Percentiles rank a stretch among this genome's conserved stretches.
Evolutionary conservation across 1,284 basidiomycete species (phyloP).

Genomic region (Cerioporus squamosus): DNA sequence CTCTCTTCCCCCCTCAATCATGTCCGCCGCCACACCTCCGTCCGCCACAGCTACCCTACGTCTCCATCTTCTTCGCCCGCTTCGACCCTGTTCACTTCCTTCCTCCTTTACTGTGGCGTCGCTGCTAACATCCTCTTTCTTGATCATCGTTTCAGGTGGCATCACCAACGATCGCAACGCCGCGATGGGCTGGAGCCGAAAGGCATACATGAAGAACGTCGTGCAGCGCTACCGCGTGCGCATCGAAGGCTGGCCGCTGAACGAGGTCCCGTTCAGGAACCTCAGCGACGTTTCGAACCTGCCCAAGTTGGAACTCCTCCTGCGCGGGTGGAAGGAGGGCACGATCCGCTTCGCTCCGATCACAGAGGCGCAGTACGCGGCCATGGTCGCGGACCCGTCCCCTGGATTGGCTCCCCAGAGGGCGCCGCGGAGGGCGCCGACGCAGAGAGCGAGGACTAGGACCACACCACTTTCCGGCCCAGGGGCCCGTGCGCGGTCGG

Average conservation of each 20-base stretch:
- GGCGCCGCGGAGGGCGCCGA: not conserved
- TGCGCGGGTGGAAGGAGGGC: conserved; percentile 34
- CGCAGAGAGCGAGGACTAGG: too few species aligned
- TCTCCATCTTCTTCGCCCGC: not conserved
- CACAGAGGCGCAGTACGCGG: conserved; percentile 14
- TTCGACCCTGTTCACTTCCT: not conserved
- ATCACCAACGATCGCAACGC: conserved; percentile 35
- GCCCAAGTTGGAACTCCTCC: conserved; percentile 34
- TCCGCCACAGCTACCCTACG: too few species aligned
- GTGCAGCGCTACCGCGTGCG: conserved; percentile 35
- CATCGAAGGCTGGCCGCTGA: conserved; percentile 36
- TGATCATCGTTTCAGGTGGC: conserved; percentile 20
- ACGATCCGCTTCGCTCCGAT: conserved; percentile 33
- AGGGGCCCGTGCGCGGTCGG: too few species aligned
- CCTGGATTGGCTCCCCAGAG: conserved; percentile 16
- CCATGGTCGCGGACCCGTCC: conserved; percentile 22
- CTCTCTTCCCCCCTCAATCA: not conserved
- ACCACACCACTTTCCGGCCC: too few species aligned
- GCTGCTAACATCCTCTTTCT: not conserved
- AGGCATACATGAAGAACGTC: conserved; percentile 37
- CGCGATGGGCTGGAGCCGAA: conserved; percentile 34
- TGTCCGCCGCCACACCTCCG: not conserved
- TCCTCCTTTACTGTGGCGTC: too few species aligned
- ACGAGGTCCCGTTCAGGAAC: conserved; percentile 37
- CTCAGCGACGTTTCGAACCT: conserved; percentile 39